Base-by-base conservation (phyloP, 2,329 filamentous ascomycete genomes). In the Clonostachys sp. region DNA sequence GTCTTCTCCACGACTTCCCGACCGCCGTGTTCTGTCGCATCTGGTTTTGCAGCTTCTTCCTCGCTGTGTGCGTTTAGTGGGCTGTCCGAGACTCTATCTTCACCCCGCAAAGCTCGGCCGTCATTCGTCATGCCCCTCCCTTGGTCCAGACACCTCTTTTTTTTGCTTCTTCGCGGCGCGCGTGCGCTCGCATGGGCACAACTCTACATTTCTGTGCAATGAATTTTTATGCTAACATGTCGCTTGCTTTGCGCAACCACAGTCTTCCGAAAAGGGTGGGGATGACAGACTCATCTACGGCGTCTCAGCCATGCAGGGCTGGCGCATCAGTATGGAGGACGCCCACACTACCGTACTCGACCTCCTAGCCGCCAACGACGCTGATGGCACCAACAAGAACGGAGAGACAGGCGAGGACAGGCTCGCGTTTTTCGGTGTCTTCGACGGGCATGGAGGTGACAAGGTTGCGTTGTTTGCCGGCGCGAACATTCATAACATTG, bases 261-360 rank as follows among this genome's bases (percentile, higher is more conserved):
- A 97, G 94, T 78, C 84, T 73, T 99, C 94, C 62, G 85, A 87
- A 67, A 84, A 84, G 65, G 91, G 91, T 71, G 85, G 90, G 74
- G 91, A 97, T 88, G 91, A 95, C 56, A 86, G 89, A 65, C 84
- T 96, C 65, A 73, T 94, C 65, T 99, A 89, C 70, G 94, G 94
- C 64, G 84, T 97, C 56, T 99, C 94, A 56, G 91, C 91, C 71
- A 99, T 99, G 94, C 94, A 99, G 73, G 94, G 94, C 77, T 99
- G 94, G 94, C 88, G 94, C 74, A 97, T 99, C 74, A 96, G 89
- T 77, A 99, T 99, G 94, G 94, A 99, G 70, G 94, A 99, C 67
- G 85, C 94, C 54, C 94, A 99, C 73, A 89, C 89, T 52, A 81
- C 88, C 48, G 75, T 97, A 45, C 87, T 99, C 65, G 89, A 97